These are phyloP conservation scores for Perilla frutescens DNA, from an alignment of 257 asterid genomes.

Conservation along the genomic window DNA sequence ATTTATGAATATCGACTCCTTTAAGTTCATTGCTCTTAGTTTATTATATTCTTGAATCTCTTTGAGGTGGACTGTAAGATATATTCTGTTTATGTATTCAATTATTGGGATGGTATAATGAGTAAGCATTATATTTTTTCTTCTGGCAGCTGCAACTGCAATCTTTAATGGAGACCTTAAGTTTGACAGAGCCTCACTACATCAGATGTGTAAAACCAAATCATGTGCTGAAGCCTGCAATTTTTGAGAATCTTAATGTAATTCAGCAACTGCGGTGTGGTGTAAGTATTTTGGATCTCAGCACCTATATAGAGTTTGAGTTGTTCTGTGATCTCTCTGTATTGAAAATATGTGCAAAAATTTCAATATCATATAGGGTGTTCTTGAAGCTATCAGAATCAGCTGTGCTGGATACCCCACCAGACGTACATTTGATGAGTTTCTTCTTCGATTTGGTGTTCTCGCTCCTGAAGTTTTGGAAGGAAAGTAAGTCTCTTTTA, in stretches of 20 bases:
- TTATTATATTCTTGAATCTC: not conserved
- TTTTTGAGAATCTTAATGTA: slow-evolving; percentile 78
- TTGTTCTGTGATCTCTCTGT: slow-evolving; percentile 8
- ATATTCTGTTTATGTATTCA: slow-evolving; percentile 20
- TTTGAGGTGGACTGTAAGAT: not conserved
- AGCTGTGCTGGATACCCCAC: slow-evolving; percentile 99
- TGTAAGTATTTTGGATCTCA: slow-evolving; percentile 61
- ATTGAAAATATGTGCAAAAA: slow-evolving; percentile 23
- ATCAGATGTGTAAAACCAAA: slow-evolving; percentile 95
- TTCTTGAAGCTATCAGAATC: slow-evolving; percentile 96
- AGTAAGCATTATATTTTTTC: slow-evolving; percentile 30
- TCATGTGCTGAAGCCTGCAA: slow-evolving; percentile 82
- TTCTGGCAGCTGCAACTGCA: slow-evolving; percentile 85
- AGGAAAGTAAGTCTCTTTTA: slow-evolving; percentile 62
- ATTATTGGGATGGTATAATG: slow-evolving; percentile 32
- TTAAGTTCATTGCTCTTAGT: not conserved
- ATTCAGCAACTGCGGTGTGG: slow-evolving; percentile 95
- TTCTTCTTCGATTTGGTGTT: slow-evolving; percentile 97
- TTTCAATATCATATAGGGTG: slow-evolving; percentile 63
- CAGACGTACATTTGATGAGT: slow-evolving; percentile 95
- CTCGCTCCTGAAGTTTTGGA: slow-evolving; percentile 79
- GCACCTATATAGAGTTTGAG: slow-evolving; percentile 12
- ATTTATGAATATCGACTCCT: slow-evolving; percentile 7
- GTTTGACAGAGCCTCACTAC: slow-evolving; percentile 88
- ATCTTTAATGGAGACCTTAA: slow-evolving; percentile 88